Base-by-base conservation (phyloP, 202 grass and related monocot genomes). In the Schoenoplectus tabernaemontani region DNA sequence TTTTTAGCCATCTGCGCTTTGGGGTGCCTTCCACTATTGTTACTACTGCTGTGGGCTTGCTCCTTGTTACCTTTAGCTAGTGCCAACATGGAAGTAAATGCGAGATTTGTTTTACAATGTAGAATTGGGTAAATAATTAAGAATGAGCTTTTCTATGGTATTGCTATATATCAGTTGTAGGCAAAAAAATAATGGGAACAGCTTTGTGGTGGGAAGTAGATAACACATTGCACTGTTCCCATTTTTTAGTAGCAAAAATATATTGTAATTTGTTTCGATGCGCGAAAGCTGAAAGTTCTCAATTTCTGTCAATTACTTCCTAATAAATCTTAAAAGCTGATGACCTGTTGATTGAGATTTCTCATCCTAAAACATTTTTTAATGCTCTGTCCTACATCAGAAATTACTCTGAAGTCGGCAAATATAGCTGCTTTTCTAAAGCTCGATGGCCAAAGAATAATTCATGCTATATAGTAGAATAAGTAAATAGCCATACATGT, bases 1-100 rank as follows among this genome's bases (percentile, higher is more conserved):
- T 98, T 84, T 90, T 87, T 43, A 89, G 89, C 67, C 95, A 98
- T 72, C 85, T 98, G 7, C 83, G 83, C 4, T 98, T 98, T 2
- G 95, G 95, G 51, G 89, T 92, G 13, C 89, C 90, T 0, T 94
- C 95, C 9, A 95, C 95, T 17, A 82, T 98, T 4, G 65, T 95
- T 6, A 88, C 92, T 78, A 95, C 95, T 9, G 86, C 89, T 5
- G 89, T 98, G 47, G 95, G 95, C 10, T 83, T 98, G 78, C 78
- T 98, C 58, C 89, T 98, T 44, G 90, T 98, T 81, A 73, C 53
- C 41, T 87, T 79, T 59, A 88, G 85, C 41, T 85, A 78, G 80
- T 80, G 9, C 83, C 44, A 37, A 36, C 26, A 20, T 32, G 44
- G 13, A 42, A 53, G 26, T 34, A 33, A 74, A 53, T 63, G 57